Evolutionary conservation across 495 filamentous ascomycete genomes (phyloP), one percentile per base, ranked within the genome.

Genomic region (Penicillium macrosclerotiorum): DNA sequence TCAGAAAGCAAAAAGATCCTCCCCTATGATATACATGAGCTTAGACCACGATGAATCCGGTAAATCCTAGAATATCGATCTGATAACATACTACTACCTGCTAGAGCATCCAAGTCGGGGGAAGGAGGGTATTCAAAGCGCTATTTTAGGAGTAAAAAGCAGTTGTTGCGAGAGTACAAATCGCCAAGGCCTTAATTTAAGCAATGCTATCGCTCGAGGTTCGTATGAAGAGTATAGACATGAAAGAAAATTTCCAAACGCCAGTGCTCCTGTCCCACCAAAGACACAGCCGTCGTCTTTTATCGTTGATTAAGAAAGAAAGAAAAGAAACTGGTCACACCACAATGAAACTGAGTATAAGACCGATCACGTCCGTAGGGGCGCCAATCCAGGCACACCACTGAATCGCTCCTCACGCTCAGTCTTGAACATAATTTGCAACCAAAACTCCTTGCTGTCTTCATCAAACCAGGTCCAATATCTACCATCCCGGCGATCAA

Each of bases 401-500:
- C 83, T 88, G 63, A 94, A 97, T 51, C 93, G 73, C 78, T 97
- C 93, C 74, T 97, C 93, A 40, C 93, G 79, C 76, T 99, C 93
- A 29, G 94, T 97, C 80, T 96, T 91, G 73, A 97, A 99, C 78
- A 96, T 88, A 40, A 99, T 78, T 76, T 97, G 93, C n/a, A 96
- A 76, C 88, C 90, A 97, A 60, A 95, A 97, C 73, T 97, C 91
- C 78, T 97, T 97, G 42, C 83, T 80, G 68, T 99, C 93, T 50
- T 85, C 83, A 73, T 97, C 94, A 72, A 93, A 99, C 84, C 89
- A 96, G 23, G 82, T 87, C 83, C 89, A 97, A 64, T 90, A 93
- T 59, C 81, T 77, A 6, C 85, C 93, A 47, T 89, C 88, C 12
- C 86, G 78, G 29, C 90, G 80, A 70, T 99, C 94, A 38, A 99